Base-by-base conservation (phyloP, 805 yeast species). In the Lipomyces kockii region DNA sequence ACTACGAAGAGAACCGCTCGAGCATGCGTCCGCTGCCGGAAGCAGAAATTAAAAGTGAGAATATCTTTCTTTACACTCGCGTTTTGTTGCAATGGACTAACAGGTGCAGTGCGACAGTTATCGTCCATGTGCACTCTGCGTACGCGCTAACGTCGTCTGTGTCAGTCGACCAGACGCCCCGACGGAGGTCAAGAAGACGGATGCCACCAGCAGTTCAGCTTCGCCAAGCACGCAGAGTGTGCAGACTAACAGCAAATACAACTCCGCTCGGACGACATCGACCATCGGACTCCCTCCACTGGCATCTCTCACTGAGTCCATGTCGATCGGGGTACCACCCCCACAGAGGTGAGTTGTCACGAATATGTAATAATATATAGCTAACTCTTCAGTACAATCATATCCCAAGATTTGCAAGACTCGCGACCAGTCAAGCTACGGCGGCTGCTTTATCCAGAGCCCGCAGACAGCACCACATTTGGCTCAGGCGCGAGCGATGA, bases 41-140 rank as follows among this genome's bases (percentile, higher is more conserved):
- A 62, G 58, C 71, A 68, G 52, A 68, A 68, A 57, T 67, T 68
- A 29, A 68, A 68, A 37, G 71, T 68, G 20, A 6, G 49, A 17
- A 43, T n/a, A 29, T 61, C 55, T 25, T 2, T 6, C 27, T 32
- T 43, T n/a, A n/a, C 54, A n/a, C 53, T 22, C 35, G 25, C n/a
- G 11, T 39, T 25, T 4, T 4, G 9, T 20, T 37, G 14, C 20
- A 39, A 27, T 39, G 39, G 49, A 8, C 49, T 43, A 6, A 51
- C 34, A 12, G 29, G 20, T 25, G 9, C 57, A 68, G 69, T 68
- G 71, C 67, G 71, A 68, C 32, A 32, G 60, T 39, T 68, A 68
- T 25, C 66, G 71, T n/a, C 71, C 71, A 2, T 68, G 71, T 43
- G 70, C 71, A 20, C 70, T 68, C 27, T 68, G 71, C 49, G 71